Evolutionary conservation across 78 protist genomes (phyloP).

Genomic region (Dictyostelium discoideum): DNA sequence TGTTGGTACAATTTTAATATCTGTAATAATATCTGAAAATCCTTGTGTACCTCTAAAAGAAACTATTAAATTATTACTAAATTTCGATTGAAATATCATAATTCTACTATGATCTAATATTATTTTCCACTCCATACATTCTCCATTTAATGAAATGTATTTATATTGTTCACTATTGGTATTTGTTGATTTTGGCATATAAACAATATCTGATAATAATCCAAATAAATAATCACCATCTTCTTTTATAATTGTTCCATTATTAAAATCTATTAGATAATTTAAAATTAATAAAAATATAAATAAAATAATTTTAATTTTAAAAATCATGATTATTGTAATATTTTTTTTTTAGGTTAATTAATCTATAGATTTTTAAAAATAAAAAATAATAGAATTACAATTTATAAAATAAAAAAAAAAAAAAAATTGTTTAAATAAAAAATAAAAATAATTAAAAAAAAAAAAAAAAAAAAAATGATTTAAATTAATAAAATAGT

Average conservation of each 20-base stretch:
- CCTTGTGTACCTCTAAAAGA: constrained; percentile 29
- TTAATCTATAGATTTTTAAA: too few relatives aligned
- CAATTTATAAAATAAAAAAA: too few relatives aligned
- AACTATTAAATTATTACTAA: constrained; percentile 9
- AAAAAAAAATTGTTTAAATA: not conserved
- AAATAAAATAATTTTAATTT: not conserved
- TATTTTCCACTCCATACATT: constrained; percentile 13
- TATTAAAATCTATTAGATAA: not conserved
- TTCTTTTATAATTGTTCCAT: not conserved
- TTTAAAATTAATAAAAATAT: not conserved
- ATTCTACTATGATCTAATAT: constrained; percentile 20
- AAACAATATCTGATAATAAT: not conserved
- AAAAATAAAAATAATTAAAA: too few relatives aligned
- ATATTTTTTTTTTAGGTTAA: too few relatives aligned
- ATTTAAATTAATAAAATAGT: not conserved
- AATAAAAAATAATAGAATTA: too few relatives aligned
- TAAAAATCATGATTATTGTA: not conserved
- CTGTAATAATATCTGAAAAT: not conserved
- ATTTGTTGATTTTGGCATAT: not conserved
- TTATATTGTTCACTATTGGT: not conserved
- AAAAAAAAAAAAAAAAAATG: not conserved
- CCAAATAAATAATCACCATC: constrained; percentile 50
- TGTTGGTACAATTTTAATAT: not conserved
- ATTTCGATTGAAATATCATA: not conserved
- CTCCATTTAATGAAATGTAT: not conserved